phyloP scores from a whole-genome alignment of 495 filamentous ascomycete species.

The Hyaloscypha bicolor region DNA sequence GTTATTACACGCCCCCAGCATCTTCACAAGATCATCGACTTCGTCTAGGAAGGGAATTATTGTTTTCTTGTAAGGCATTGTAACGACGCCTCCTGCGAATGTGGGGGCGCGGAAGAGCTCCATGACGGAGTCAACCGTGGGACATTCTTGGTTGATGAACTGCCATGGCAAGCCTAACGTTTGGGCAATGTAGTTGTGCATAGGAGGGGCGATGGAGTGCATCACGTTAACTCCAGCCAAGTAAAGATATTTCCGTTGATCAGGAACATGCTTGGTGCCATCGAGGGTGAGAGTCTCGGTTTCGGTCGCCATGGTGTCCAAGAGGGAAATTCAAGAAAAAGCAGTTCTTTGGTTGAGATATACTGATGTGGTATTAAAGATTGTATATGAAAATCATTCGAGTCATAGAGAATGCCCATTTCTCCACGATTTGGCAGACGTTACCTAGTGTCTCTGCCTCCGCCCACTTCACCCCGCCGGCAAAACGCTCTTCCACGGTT shows the following conservation, averaged over 20 bases:
- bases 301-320: background rate
- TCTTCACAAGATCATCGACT: slow-evolving; percentile 37
- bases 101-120: slow-evolving; percentile 35
- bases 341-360: background rate
- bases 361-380: background rate
- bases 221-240: slow-evolving; percentile 45
- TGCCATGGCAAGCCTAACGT: slow-evolving; percentile 42
- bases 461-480: background rate
- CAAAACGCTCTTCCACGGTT: background rate
- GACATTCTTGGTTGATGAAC: slow-evolving; percentile 43
- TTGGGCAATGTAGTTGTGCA: slow-evolving; percentile 47
- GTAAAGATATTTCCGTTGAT: slow-evolving; percentile 32
- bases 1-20: slow-evolving; percentile 49
- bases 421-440: background rate
- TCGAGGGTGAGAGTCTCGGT: background rate
- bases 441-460: background rate
- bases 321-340: background rate
- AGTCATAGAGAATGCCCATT: background rate
- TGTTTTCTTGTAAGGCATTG: slow-evolving; percentile 52
- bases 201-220: slow-evolving; percentile 46
- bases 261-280: background rate
- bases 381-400: background rate
- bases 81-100: slow-evolving; percentile 48
- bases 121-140: slow-evolving; percentile 38
- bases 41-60: slow-evolving; percentile 43